These are phyloP conservation scores for Scheffersomyces stambukii DNA, from an alignment of 1,139 yeast species.

Conservation along the genomic window DNA sequence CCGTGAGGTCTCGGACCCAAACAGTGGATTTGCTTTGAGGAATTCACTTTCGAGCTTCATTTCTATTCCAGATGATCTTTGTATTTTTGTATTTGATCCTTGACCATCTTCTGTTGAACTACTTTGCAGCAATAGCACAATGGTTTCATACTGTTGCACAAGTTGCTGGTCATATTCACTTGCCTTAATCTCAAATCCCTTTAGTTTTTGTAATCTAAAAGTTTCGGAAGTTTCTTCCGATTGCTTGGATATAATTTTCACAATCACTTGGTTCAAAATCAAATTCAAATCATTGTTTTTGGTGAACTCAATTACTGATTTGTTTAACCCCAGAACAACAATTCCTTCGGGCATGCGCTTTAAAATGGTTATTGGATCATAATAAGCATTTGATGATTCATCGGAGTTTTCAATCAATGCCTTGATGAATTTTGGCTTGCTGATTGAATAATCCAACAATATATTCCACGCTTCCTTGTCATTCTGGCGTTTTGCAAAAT, in stretches of 20 bases:
- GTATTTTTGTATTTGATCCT: no score
- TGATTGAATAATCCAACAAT: constrained; percentile 65
- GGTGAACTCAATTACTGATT: constrained; percentile 59
- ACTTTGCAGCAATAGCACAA: constrained; percentile 12
- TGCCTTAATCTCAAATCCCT: constrained; percentile 42
- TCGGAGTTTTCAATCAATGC: constrained; percentile 71
- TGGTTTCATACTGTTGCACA: constrained; percentile 21
- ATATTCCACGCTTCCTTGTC: constrained; percentile 79
- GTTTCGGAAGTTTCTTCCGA: constrained; percentile 42
- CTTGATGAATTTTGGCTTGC: constrained; percentile 68
- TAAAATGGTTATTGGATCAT: constrained; percentile 68
- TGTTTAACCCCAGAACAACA: constrained; percentile 61
- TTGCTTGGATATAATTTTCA: constrained; percentile 59
- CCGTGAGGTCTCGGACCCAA: no score
- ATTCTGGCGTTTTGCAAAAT: constrained; percentile 69
- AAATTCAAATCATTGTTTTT: constrained; percentile 60
- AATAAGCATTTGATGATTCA: constrained; percentile 42
- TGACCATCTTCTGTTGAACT: no score
- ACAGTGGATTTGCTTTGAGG: no score
- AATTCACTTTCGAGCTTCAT: no score
- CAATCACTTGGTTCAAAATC: constrained; percentile 54
- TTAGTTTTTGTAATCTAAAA: constrained; percentile 31
- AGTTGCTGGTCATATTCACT: constrained; percentile 12
- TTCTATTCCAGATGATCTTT: no score
- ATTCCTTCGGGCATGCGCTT: constrained; percentile 59